Conservation (phyloP, 768 basidiomycete genomes). For the Leccinum aurantiacum region DNA sequence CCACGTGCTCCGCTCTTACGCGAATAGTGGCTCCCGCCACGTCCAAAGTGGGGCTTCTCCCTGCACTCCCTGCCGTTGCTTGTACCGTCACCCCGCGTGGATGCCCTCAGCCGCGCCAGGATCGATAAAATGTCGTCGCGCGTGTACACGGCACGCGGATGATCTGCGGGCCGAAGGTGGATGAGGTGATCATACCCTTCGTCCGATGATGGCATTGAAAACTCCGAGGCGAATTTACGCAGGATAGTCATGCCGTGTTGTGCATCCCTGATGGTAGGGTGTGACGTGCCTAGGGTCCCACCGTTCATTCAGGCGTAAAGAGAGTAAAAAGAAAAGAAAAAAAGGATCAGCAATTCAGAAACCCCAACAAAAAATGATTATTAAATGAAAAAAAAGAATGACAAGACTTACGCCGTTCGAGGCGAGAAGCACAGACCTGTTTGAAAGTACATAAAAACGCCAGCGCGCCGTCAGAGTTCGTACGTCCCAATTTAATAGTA, state of each 20-base stretch:
- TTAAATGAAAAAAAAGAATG: conserved; percentile 1
- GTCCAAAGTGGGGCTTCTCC: conserved; percentile 10
- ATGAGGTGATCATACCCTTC: conserved; percentile 70
- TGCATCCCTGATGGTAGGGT: conserved; percentile 72
- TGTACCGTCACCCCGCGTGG: conserved; percentile 22
- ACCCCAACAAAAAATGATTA: neutral
- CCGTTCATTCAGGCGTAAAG: neutral
- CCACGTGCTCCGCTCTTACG: conserved; percentile 22
- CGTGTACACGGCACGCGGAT: conserved; percentile 47
- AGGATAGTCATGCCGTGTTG: conserved; percentile 62
- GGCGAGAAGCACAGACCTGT: conserved; percentile 62
- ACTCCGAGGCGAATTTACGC: conserved; percentile 62
- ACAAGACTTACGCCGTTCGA: conserved; percentile 53
- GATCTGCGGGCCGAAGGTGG: conserved; percentile 36
- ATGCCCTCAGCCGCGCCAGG: conserved; percentile 46
- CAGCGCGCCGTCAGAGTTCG: conserved; percentile 11
- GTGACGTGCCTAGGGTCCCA: conserved; percentile 52
- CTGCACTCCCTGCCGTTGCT: conserved; percentile 7
- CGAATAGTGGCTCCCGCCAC: conserved; percentile 5
- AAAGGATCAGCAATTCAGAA: neutral
- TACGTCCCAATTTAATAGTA: neutral
- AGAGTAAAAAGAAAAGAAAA: neutral
- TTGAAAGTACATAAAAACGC: conserved; percentile 8
- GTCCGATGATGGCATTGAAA: conserved; percentile 48
- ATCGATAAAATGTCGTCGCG: conserved; percentile 51